Evolutionary conservation across 2,329 filamentous ascomycete species (phyloP).

Genomic region (Diaporthe caulivora): DNA sequence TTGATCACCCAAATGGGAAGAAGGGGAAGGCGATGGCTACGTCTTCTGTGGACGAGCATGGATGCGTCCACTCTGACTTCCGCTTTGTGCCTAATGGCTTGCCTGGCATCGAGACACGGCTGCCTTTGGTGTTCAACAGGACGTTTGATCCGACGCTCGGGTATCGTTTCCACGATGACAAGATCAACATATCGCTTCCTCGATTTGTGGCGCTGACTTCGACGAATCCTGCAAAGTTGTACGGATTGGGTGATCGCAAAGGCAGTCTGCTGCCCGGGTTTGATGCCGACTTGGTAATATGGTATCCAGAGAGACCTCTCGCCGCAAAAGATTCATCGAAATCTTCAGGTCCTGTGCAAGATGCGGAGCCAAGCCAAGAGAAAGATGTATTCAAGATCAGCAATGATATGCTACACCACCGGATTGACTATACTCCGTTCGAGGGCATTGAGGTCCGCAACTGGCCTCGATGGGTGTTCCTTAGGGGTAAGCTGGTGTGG

Average conservation of each 20-base stretch:
- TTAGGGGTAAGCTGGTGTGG: constrained; percentile 71
- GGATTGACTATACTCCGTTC: constrained; percentile 73
- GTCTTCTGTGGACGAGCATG: constrained; percentile 43
- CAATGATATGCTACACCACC: constrained; percentile 70
- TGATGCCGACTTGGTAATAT: constrained; percentile 70
- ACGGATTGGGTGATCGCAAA: constrained; percentile 65
- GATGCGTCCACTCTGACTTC: constrained; percentile 51
- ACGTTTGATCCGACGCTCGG: constrained; percentile 33
- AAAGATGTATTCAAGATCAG: constrained; percentile 51
- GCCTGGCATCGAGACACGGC: constrained; percentile 68
- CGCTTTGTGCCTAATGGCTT: constrained; percentile 70
- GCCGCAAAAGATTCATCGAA: too few species aligned
- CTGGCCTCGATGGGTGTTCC: constrained; percentile 72
- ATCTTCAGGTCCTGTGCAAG: too few species aligned
- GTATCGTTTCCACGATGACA: constrained; percentile 44
- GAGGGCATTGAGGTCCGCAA: constrained; percentile 68
- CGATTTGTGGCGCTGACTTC: constrained; percentile 67
- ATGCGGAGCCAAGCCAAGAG: background rate
- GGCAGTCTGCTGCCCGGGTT: constrained; percentile 62
- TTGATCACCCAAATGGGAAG: constrained; percentile 55
- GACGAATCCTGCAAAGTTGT: constrained; percentile 69
- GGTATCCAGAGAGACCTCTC: constrained; percentile 59
- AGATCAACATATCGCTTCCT: constrained; percentile 54
- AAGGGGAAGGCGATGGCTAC: constrained; percentile 43
- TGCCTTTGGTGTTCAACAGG: constrained; percentile 57